Conservation (phyloP, 495 filamentous ascomycete species). For the Penicillium canariense region DNA sequence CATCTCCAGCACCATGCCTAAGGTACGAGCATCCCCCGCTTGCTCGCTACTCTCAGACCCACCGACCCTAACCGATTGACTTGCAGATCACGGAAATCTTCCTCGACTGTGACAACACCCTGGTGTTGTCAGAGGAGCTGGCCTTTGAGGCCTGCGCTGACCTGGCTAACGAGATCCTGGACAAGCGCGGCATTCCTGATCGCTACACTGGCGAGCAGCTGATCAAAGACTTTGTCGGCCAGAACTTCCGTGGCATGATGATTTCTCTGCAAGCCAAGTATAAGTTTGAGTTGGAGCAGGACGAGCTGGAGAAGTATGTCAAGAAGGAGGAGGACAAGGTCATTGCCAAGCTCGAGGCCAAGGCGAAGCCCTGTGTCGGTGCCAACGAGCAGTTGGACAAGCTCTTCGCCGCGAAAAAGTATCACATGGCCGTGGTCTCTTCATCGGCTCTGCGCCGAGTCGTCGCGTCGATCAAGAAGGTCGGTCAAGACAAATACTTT, state of each 20-base stretch:
- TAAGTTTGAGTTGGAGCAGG: slow-evolving; percentile 62
- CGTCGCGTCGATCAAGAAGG: slow-evolving; percentile 75
- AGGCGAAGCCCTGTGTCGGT: slow-evolving; percentile 73
- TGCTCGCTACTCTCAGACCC: slow-evolving; percentile 1
- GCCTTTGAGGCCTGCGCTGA: slow-evolving; percentile 95
- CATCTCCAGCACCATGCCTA: slow-evolving; percentile 43
- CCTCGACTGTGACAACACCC: slow-evolving; percentile 97
- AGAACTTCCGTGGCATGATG: slow-evolving; percentile 96
- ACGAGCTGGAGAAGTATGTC: slow-evolving; percentile 75
- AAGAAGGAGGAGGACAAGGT: slow-evolving; percentile 78
- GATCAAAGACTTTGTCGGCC: slow-evolving; percentile 86
- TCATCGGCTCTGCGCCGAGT: slow-evolving; percentile 78
- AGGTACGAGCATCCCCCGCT: slow-evolving; percentile 30
- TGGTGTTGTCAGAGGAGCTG: slow-evolving; percentile 86
- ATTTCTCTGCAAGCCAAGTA: slow-evolving; percentile 71
- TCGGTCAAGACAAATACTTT: slow-evolving; percentile 79
- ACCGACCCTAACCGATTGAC: slow-evolving; percentile 19
- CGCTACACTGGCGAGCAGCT: slow-evolving; percentile 80
- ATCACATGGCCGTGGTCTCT: slow-evolving; percentile 79
- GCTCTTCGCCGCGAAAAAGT: slow-evolving; percentile 60
- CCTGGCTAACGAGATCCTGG: slow-evolving; percentile 86
- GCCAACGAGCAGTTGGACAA: slow-evolving; percentile 66
- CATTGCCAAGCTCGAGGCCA: slow-evolving; percentile 70
- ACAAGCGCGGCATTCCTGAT: slow-evolving; percentile 58
- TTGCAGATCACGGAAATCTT: slow-evolving; percentile 75